Evolutionary conservation across 495 filamentous ascomycete genomes (phyloP).

Genomic region (Penicillium turbatum): DNA sequence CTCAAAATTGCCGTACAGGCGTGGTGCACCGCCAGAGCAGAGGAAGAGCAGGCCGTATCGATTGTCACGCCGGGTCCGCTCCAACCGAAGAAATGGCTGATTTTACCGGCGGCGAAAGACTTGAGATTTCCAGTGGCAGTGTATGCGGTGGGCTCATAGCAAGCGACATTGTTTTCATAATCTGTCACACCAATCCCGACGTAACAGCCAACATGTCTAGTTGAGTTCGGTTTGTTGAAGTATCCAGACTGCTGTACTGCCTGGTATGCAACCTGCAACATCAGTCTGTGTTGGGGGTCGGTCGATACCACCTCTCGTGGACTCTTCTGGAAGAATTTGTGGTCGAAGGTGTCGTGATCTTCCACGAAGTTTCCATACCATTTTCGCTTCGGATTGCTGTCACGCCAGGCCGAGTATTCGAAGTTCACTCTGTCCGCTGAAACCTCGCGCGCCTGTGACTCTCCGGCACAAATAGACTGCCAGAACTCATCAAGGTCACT

Average conservation of each 20-base stretch:
- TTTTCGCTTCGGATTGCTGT: conserved; percentile 23
- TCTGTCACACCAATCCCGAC: conserved; percentile 29
- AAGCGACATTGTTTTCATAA: conserved; percentile 35
- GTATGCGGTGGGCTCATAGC: conserved; percentile 30
- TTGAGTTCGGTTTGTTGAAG: conserved; percentile 13
- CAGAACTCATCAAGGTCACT: conserved; percentile 37
- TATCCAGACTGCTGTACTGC: conserved; percentile 42
- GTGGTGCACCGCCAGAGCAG: conserved; percentile 32
- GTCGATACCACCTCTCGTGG: conserved; percentile 43
- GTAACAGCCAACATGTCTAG: conserved; percentile 22
- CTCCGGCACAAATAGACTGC: conserved; percentile 26
- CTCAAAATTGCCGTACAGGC: conserved; percentile 30
- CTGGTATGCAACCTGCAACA: conserved; percentile 48
- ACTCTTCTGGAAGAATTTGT: conserved; percentile 48
- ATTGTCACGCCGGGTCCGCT: conserved; percentile 34
- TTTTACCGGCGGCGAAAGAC: conserved; percentile 23
- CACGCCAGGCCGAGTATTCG: conserved; percentile 18
- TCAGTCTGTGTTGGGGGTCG: conserved; percentile 50
- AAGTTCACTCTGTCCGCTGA: conserved; percentile 25
- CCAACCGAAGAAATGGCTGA: conserved; percentile 39
- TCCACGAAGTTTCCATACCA: conserved; percentile 26
- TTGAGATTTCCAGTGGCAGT: conserved; percentile 27
- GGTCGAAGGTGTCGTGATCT: conserved; percentile 46
- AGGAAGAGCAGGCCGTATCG: conserved; percentile 46
- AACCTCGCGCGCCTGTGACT: conserved; percentile 36